A percentile compares a stretch with the other conserved stretches of the same genome.
Conservation (phyloP, 768 basidiomycete species). For the Vararia minispora region DNA sequence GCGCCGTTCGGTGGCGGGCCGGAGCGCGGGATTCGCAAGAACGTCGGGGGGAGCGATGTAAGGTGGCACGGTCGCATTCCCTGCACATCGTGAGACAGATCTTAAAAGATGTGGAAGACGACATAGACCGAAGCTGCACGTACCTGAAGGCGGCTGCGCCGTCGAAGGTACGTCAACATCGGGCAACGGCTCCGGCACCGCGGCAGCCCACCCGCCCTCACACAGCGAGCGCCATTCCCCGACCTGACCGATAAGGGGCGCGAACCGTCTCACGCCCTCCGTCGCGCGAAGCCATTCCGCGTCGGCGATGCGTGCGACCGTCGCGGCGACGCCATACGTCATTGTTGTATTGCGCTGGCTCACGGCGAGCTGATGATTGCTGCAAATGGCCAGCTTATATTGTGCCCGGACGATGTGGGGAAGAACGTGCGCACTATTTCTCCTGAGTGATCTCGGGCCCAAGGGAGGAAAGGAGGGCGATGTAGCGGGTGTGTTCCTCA, state of each 20-base stretch:
- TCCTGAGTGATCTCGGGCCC: slow-evolving; percentile 75
- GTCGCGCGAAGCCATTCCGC: slow-evolving; percentile 66
- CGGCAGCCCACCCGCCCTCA: slow-evolving; percentile 62
- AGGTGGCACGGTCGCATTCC: too few relatives aligned
- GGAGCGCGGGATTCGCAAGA: too few relatives aligned
- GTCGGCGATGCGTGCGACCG: slow-evolving; percentile 62
- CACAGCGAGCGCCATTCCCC: slow-evolving; percentile 66
- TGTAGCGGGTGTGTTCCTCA: slow-evolving; percentile 71
- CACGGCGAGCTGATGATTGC: slow-evolving; percentile 55
- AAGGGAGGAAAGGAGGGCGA: slow-evolving; percentile 56
- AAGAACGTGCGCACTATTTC: slow-evolving; percentile 47
- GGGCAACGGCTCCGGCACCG: slow-evolving; percentile 33
- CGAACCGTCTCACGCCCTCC: slow-evolving; percentile 58
- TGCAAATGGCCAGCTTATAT: slow-evolving; percentile 20
- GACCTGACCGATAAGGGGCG: slow-evolving; percentile 57
- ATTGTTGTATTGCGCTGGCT: slow-evolving; percentile 49
- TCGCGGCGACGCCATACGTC: slow-evolving; percentile 51
- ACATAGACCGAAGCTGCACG: too few relatives aligned
- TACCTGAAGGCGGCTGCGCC: slow-evolving; percentile 1
- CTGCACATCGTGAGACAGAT: too few relatives aligned
- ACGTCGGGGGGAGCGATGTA: too few relatives aligned
- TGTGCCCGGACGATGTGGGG: not conserved
- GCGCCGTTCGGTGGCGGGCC: too few relatives aligned
- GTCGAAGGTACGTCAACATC: slow-evolving; percentile 15
- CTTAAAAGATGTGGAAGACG: too few relatives aligned